A percentile compares a stretch with the other conserved stretches of the same genome.
Conservation (phyloP, 2,329 filamentous ascomycete genomes). For the Parastagonospora nodorum region DNA sequence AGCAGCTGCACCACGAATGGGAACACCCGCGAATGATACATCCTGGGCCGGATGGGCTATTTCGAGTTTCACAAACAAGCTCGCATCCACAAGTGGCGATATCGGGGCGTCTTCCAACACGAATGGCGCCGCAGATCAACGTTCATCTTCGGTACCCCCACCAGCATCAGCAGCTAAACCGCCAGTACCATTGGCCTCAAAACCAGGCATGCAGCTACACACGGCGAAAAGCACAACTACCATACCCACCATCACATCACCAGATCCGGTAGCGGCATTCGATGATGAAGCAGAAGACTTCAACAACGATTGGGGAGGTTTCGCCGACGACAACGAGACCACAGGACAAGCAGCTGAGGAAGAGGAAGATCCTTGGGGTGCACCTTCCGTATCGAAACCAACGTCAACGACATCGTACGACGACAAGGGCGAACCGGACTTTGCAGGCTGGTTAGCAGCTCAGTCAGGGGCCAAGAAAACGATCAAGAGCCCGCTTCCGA, state of each 20-base stretch:
- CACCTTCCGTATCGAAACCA: slow-evolving; percentile 48
- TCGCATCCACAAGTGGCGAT: slow-evolving; percentile 81
- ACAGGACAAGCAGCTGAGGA: slow-evolving; percentile 48
- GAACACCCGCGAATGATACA: slow-evolving; percentile 71
- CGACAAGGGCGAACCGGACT: slow-evolving; percentile 88
- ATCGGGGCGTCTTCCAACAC: slow-evolving; percentile 64
- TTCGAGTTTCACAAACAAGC: slow-evolving; percentile 95
- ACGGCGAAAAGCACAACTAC: slow-evolving; percentile 31
- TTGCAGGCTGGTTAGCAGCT: slow-evolving; percentile 91
- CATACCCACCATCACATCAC: slow-evolving; percentile 35
- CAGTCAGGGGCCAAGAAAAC: slow-evolving; percentile 75
- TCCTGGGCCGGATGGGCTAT: slow-evolving; percentile 98
- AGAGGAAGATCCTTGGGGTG: slow-evolving; percentile 59
- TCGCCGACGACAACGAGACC: slow-evolving; percentile 60
- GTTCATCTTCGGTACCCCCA: slow-evolving; percentile 57
- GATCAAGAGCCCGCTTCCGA: slow-evolving; percentile 73
- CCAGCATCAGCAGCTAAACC: slow-evolving; percentile 55
- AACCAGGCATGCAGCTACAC: slow-evolving; percentile 37
- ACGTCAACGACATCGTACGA: slow-evolving; percentile 65
- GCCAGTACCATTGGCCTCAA: slow-evolving; percentile 52
- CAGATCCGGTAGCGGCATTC: slow-evolving; percentile 58
- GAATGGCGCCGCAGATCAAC: slow-evolving; percentile 49
- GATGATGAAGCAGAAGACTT: slow-evolving; percentile 62
- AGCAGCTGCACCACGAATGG: slow-evolving; percentile 69
- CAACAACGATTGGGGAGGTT: slow-evolving; percentile 74